Evolutionary conservation across 306 rosid species (phyloP).

Genomic region (Cucumis sativus): DNA sequence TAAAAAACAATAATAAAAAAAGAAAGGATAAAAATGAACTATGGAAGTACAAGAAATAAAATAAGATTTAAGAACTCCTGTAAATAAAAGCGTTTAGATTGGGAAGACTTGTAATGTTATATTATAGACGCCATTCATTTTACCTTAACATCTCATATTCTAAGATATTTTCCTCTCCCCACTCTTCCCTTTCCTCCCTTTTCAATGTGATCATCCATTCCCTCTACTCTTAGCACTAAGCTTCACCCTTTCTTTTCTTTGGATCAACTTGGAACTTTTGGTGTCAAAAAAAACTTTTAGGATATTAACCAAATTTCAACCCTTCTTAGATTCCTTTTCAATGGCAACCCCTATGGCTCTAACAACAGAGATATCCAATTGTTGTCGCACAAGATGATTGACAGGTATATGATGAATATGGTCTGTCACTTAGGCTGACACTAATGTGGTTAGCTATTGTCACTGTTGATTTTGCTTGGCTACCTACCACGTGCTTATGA

Average conservation of each 20-base stretch:
- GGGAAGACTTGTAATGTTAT: not conserved
- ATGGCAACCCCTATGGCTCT: not conserved
- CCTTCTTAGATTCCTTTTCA: not conserved
- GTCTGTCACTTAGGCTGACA: not conserved
- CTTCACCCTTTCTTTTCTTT: not conserved
- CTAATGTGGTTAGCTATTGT: not conserved
- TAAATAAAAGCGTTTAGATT: not conserved
- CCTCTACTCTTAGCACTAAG: not conserved
- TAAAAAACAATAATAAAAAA: too few relatives aligned
- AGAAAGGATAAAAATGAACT: too few relatives aligned
- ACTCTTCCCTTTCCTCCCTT: not conserved
- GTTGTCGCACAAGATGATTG: not conserved
- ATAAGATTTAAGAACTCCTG: not conserved
- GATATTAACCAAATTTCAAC: not conserved
- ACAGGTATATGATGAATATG: not conserved
- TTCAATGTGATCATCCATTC: not conserved
- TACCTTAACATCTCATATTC: not conserved
- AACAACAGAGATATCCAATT: not conserved
- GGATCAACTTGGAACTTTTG: too few relatives aligned
- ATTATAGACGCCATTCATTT: constrained; percentile 22
- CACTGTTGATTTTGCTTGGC: not conserved
- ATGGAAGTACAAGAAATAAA: not conserved
- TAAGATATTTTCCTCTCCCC: constrained; percentile 6
- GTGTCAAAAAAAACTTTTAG: too few relatives aligned
- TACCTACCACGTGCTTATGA: not conserved